These are phyloP conservation scores for Athelia psychrophila DNA, from an alignment of 1,284 basidiomycete genomes.

Conservation along the genomic window DNA sequence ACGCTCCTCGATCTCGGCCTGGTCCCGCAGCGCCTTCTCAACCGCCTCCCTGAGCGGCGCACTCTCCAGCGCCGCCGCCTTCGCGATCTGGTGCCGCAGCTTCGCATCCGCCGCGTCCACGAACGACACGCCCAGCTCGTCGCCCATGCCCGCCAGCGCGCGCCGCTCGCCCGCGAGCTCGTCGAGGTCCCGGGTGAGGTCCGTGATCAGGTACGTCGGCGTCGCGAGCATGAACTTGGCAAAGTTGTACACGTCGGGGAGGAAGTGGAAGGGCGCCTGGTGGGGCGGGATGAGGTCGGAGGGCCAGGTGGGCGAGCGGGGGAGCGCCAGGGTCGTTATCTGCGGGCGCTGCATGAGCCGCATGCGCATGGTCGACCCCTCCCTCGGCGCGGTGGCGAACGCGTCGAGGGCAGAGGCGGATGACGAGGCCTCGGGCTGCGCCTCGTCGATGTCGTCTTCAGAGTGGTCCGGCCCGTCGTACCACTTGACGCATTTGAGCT, in stretches of 20 bases:
- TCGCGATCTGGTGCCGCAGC: conserved; percentile 74
- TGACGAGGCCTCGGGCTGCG: conserved; percentile 36
- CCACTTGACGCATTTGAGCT: conserved; percentile 93
- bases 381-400: conserved; percentile 37
- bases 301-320: conserved; percentile 90
- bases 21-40: conserved; percentile 58
- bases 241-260: conserved; percentile 88
- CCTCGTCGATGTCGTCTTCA: conserved; percentile 37
- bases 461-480: conserved; percentile 45
- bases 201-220: conserved; percentile 75
- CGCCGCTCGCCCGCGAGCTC: conserved; percentile 71
- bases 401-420: conserved; percentile 35
- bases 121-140: conserved; percentile 78
- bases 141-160: conserved; percentile 60
- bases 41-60: conserved; percentile 52
- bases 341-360: conserved; percentile 91
- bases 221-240: conserved; percentile 97
- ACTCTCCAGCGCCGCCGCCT: conserved; percentile 74
- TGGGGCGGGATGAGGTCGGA: conserved; percentile 89
- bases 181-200: conserved; percentile 74
- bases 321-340: conserved; percentile 94
- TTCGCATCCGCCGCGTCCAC: conserved; percentile 78
- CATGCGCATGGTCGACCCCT: conserved; percentile 71
- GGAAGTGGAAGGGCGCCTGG: conserved; percentile 92
- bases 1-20: conserved; percentile 52